Evolutionary conservation across 129 eudicot genomes (phyloP).

Genomic region (Flaveria brownii): DNA sequence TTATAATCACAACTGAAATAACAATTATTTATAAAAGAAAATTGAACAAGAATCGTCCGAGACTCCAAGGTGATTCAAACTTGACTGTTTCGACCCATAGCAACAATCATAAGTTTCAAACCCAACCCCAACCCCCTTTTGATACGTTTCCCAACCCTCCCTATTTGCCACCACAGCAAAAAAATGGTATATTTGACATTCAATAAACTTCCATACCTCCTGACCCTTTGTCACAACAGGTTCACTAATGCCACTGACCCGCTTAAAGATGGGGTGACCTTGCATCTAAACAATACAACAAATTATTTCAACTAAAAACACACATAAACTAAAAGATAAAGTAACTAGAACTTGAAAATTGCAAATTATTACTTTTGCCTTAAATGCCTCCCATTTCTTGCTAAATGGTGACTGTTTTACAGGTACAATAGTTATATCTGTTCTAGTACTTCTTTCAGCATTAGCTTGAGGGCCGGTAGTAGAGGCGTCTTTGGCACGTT

Average conservation of each 20-base stretch:
- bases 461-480: slow-evolving; percentile 49
- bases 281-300: slow-evolving; percentile 53
- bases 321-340: not conserved
- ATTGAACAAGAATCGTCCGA: not conserved
- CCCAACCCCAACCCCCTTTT: not conserved
- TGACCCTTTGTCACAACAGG: slow-evolving; percentile 86
- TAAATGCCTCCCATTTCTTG: slow-evolving; percentile 83
- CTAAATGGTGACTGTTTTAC: slow-evolving; percentile 69
- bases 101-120: not conserved
- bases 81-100: not conserved
- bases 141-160: not conserved
- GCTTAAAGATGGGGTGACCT: slow-evolving; percentile 82
- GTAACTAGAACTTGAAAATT: not conserved
- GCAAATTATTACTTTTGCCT: slow-evolving; percentile 59
- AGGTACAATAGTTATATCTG: slow-evolving; percentile 75
- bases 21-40: not conserved
- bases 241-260: slow-evolving; percentile 69
- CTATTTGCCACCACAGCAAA: not conserved
- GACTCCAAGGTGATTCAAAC: not conserved
- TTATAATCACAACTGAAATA: not conserved
- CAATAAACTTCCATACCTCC: slow-evolving; percentile 56
- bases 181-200: not conserved
- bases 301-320: slow-evolving; percentile 16
- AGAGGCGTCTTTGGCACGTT: slow-evolving; percentile 56
- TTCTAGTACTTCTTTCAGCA: slow-evolving; percentile 71